Percentiles rank a stretch among this genome's conserved stretches.
Evolutionary conservation across 176 grass and related monocot species (phyloP).

Genomic region (Lolium perenne): DNA sequence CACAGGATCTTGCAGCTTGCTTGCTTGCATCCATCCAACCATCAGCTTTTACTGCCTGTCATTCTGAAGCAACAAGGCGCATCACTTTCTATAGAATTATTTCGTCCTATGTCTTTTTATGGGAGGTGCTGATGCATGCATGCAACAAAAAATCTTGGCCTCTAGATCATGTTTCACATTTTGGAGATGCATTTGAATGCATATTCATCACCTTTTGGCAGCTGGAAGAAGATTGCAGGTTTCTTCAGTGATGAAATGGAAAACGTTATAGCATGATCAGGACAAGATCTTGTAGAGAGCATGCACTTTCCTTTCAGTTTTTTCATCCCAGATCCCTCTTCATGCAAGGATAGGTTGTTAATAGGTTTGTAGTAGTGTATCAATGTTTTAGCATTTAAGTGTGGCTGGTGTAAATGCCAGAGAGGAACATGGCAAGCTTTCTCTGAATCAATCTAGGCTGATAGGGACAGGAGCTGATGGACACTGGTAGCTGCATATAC

Average conservation of each 20-base stretch:
- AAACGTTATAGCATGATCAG: background rate
- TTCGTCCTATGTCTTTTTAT: constrained; percentile 40
- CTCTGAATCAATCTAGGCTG: constrained; percentile 5
- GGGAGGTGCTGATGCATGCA: constrained; percentile 26
- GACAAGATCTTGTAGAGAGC: background rate
- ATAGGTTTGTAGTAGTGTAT: constrained; percentile 6
- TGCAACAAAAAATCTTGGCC: constrained; percentile 34
- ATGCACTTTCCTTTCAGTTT: constrained; percentile 1
- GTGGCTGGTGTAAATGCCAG: background rate
- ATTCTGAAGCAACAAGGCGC: constrained; percentile 42
- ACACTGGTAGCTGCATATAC: constrained; percentile 24
- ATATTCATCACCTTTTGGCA: constrained; percentile 1
- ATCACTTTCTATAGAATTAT: constrained; percentile 41
- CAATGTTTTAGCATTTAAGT: constrained; percentile 18
- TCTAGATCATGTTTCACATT: constrained; percentile 24
- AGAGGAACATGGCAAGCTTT: constrained; percentile 1
- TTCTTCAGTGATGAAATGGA: constrained; percentile 43
- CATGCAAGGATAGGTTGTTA: constrained; percentile 2
- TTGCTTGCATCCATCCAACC: constrained; percentile 37
- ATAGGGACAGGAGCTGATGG: constrained; percentile 12
- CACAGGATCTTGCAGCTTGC: constrained; percentile 32
- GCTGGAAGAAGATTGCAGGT: constrained; percentile 12
- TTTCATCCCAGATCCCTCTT: constrained; percentile 37
- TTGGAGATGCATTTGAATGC: constrained; percentile 37
- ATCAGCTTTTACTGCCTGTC: constrained; percentile 52